Evolutionary conservation across 441 rosid species (phyloP), one percentile per base, ranked within the genome.

Genomic region (Mallotus japonicus): DNA sequence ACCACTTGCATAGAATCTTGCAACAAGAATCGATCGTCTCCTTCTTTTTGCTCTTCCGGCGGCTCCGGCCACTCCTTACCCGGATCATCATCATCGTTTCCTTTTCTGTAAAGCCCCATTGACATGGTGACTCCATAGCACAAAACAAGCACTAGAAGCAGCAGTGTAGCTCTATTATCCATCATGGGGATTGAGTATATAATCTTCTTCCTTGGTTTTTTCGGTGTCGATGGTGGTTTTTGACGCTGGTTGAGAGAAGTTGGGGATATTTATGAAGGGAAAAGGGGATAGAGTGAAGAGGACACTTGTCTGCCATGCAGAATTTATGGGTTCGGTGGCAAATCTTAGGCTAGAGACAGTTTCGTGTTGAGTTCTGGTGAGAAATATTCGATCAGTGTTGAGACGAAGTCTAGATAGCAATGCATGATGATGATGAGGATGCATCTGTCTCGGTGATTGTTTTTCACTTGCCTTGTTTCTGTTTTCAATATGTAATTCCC

Each of bases 1-100:
- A 92, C 72, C 78, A 95, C 92, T 10, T 69, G 81, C 76, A 67
- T 86, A 34, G 83, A 77, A 28, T 87, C 77, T 62, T 75, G 89
- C 87, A 90, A 75, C 80, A 91, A 62, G 75, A 92, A 92, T 81
- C 60, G 0, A 24, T 83, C 84, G 37, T 32, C 60, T 54, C 55
- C 42, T 22, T 40, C 56, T 60, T 17, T 32, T 37, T 47, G 2
- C 44, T 54, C 24, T 2, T 24, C 54, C 24, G 65, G 49, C 61
- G n/a, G 47, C 15, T 60, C 37, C 24, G 28, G 72, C 62, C 34
- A 69, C 53, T 72, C 75, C 65, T 69, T 59, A 8, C 19, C 59
- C 49, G 11, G 20, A 6, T 66, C 79, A 17, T 75, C 80, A 17
- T 75, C 80, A 37, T 37, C 40, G 40, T 37, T 37, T 37, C 40